Evolutionary conservation across 2,329 filamentous ascomycete genomes (phyloP).

Genomic region (Torrubiella hemipterigena): DNA sequence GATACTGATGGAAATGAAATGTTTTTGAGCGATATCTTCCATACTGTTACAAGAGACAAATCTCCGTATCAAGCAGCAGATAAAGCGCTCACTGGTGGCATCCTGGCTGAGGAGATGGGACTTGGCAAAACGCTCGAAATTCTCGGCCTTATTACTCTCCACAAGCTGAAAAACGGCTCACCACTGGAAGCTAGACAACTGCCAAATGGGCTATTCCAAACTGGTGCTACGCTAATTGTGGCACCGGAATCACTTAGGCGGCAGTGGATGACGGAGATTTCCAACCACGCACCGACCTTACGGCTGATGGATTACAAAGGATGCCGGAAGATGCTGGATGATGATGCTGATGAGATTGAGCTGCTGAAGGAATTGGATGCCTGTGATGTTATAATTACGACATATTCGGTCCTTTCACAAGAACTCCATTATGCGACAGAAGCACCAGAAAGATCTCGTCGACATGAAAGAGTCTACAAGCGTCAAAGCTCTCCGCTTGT

Average conservation of each 20-base stretch:
- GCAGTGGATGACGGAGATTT: constrained; percentile 52
- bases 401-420: constrained; percentile 57
- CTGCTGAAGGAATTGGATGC: constrained; percentile 31
- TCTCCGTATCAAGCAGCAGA: constrained; percentile 29
- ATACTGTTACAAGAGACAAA: constrained; percentile 40
- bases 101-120: constrained; percentile 74
- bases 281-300: constrained; percentile 44
- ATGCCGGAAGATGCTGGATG: constrained; percentile 22
- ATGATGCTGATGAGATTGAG: constrained; percentile 21
- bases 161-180: constrained; percentile 29
- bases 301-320: constrained; percentile 46
- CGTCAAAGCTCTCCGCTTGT: constrained; percentile 64
- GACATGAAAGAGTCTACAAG: constrained; percentile 54
- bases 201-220: constrained; percentile 26
- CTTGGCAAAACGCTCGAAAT: constrained; percentile 71
- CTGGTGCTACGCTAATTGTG: constrained; percentile 49
- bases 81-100: constrained; percentile 41
- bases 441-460: constrained; percentile 54
- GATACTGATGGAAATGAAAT: constrained; percentile 25
- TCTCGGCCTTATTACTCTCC: constrained; percentile 55
- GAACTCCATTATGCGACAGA: constrained; percentile 69
- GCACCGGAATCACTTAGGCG: constrained; percentile 41
- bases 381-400: constrained; percentile 51
- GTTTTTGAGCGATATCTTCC: constrained; percentile 52
- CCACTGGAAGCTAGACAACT: constrained; percentile 3